A percentile compares a stretch with the other conserved stretches of the same genome.
Evolutionary conservation across 2,329 filamentous ascomycete genomes (phyloP).

Genomic region (Lachnellula subtilissima): DNA sequence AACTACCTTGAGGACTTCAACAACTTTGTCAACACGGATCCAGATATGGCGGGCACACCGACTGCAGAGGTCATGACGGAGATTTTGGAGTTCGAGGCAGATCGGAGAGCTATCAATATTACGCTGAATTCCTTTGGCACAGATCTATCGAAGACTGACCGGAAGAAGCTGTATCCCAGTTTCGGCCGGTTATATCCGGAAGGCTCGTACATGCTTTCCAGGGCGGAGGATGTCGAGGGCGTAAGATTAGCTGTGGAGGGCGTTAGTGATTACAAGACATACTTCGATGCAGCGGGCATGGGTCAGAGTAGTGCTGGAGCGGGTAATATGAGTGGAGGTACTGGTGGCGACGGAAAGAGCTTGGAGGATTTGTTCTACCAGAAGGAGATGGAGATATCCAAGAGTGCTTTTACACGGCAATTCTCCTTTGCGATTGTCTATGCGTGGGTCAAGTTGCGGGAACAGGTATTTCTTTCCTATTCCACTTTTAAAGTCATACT

Average conservation of each 20-base stretch:
- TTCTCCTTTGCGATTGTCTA: conserved; percentile 95
- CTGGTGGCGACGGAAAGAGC: conserved; percentile 78
- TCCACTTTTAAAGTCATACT: conserved; percentile 23
- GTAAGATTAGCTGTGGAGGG: conserved; percentile 92
- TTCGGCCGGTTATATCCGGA: conserved; percentile 92
- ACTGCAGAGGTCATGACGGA: conserved; percentile 95
- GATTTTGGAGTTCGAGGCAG: conserved; percentile 93
- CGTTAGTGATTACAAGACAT: conserved; percentile 86
- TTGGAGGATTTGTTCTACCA: conserved; percentile 98
- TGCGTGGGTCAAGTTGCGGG: conserved; percentile 93
- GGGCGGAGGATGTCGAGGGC: conserved; percentile 91
- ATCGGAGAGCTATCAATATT: conserved; percentile 96
- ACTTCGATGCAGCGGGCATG: conserved; percentile 87
- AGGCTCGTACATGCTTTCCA: conserved; percentile 88
- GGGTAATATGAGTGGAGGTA: conserved; percentile 79
- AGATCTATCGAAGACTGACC: conserved; percentile 86
- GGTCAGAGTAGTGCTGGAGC: conserved; percentile 68
- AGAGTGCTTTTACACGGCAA: conserved; percentile 89
- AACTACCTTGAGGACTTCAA: conserved; percentile 99
- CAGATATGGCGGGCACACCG: conserved; percentile 81
- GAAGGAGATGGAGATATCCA: conserved; percentile 98
- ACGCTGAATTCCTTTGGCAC: conserved; percentile 98
- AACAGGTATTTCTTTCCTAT: conserved; percentile 65
- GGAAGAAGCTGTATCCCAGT: conserved; percentile 91
- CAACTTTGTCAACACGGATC: conserved; percentile 83